Conservation (phyloP, 768 basidiomycete genomes). For the Suillus decipiens region DNA sequence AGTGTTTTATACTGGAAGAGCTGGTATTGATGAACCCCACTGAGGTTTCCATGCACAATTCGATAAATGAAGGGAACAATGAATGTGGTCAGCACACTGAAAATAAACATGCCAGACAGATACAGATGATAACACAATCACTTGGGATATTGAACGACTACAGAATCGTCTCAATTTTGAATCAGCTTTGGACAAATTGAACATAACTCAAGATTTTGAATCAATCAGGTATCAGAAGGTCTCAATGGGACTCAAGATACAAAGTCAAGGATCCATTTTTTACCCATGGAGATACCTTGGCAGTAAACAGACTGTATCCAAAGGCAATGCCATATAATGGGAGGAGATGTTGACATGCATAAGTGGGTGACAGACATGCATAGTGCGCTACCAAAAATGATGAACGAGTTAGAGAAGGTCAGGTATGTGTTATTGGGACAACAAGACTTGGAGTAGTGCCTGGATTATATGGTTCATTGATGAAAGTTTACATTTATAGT, state of each 20-base stretch:
- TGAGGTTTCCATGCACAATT: slow-evolving; percentile 11
- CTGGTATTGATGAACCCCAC: slow-evolving; percentile 4
- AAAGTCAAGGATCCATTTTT: slow-evolving; percentile 19
- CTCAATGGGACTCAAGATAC: slow-evolving; percentile 16
- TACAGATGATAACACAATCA: background rate
- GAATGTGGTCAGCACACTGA: background rate
- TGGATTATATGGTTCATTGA: too few species aligned
- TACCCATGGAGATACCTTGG: slow-evolving; percentile 28
- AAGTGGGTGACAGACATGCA: too few species aligned
- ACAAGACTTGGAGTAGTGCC: too few species aligned
- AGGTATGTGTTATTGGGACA: too few species aligned
- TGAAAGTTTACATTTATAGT: too few species aligned
- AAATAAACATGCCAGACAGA: background rate
- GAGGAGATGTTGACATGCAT: slow-evolving; percentile 24
- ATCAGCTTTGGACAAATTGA: background rate
- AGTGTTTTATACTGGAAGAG: slow-evolving; percentile 2
- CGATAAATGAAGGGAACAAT: background rate
- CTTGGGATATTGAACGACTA: slow-evolving; percentile 1
- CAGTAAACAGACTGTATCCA: slow-evolving; percentile 23
- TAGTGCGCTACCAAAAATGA: too few species aligned
- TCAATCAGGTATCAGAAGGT: slow-evolving; percentile 14
- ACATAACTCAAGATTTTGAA: slow-evolving; percentile 21
- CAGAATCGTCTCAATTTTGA: background rate
- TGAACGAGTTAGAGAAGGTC: too few species aligned
- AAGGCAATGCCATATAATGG: slow-evolving; percentile 22